Evolutionary conservation across 1,284 basidiomycete genomes (phyloP), one percentile per base, ranked within the genome.

Genomic region (Boletus mariae): DNA sequence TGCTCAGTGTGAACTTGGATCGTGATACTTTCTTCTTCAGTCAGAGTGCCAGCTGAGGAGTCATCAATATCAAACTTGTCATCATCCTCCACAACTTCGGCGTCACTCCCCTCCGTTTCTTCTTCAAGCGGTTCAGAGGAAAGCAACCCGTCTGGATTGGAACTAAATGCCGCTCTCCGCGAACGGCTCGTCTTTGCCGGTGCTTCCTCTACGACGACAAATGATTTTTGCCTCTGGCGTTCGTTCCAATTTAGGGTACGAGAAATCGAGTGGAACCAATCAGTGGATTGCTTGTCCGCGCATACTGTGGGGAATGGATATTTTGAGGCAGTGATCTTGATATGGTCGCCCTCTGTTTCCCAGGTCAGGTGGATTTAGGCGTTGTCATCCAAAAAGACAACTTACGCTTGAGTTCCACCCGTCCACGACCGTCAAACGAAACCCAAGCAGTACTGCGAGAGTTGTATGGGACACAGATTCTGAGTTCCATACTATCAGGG

Each of bases 271-370:
- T 93, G 86, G 84, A 99, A 99, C 97, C 97, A 99, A 68, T 99
- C 96, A 3, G 90, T 94, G 7, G 92, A 95, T 70, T 98, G 95
- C 60, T 96, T 97, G 67, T 98, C 93, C 10, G 93, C 93, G 67
- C 94, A 98, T 5, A 99, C 94, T 1, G 97, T 99, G 0, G 97
- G 97, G 80, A 99, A 99, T 4, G 97, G 97, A 71, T 95, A 99
- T 67, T 90, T 94, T 4, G 95, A 98, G 0, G 97, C 97, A 0
- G 92, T 96, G 55, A 99, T 89, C 74, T 97, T 99, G 77, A 99
- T 98, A 70, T 99, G 97, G 68, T 99, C 97, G 44, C 97, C 97
- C 83, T 98, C 93, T 95, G 73, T 45, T 57, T 44, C 29, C 12
- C 38, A 48, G 0, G 38, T 47, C 26, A 69, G 54, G n/a, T 12